These are phyloP conservation scores for Penicillium sp. DNA, from an alignment of 2,329 filamentous ascomycete species.

Conservation along the genomic window DNA sequence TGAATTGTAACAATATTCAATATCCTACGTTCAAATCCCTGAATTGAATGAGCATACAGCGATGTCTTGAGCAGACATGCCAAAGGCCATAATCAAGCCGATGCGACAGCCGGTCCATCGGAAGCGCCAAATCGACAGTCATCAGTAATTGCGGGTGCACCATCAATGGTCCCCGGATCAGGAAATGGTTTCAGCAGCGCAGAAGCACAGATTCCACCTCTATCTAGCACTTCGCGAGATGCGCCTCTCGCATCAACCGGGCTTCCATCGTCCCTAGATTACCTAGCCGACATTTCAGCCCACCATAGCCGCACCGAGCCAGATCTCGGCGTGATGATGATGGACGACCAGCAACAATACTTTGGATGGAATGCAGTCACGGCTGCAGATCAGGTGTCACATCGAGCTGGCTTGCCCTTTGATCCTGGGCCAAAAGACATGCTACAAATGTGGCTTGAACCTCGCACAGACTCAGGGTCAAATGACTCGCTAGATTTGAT, in stretches of 20 bases:
- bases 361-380: constrained; percentile 34
- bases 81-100: constrained; percentile 47
- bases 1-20: background rate
- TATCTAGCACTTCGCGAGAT: constrained; percentile 25
- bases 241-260: constrained; percentile 32
- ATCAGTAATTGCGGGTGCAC: constrained; percentile 14
- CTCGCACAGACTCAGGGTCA: constrained; percentile 32
- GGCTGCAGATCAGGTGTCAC: constrained; percentile 22
- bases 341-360: constrained; percentile 33
- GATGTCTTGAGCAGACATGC: constrained; percentile 54
- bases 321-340: constrained; percentile 29
- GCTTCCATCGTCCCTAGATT: constrained; percentile 41
- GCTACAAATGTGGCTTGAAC: constrained; percentile 40
- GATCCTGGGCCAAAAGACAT: constrained; percentile 30
- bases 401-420: constrained; percentile 21
- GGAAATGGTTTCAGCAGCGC: constrained; percentile 15
- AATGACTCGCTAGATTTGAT: constrained; percentile 34
- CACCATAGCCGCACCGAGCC: constrained; percentile 35
- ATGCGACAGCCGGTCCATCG: constrained; percentile 12
- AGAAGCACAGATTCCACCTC: constrained; percentile 15
- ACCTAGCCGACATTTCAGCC: constrained; percentile 40
- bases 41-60: constrained; percentile 31
- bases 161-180: constrained; percentile 11
- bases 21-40: background rate
- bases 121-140: constrained; percentile 34